Evolutionary conservation across 1,284 basidiomycete species (phyloP), one percentile per base, ranked within the genome.

Genomic region (Rugiboletus extremiorientalis): DNA sequence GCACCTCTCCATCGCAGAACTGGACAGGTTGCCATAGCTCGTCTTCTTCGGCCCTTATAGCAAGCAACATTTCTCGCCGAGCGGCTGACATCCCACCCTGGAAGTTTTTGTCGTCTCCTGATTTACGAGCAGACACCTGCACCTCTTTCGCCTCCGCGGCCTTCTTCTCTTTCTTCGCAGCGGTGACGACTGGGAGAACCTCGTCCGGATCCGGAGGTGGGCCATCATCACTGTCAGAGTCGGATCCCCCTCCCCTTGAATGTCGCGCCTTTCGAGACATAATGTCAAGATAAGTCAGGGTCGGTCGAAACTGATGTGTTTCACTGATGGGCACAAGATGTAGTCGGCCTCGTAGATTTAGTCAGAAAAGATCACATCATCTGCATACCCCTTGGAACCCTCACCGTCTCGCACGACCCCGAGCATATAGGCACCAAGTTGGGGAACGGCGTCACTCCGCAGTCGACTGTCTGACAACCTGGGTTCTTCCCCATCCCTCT

Each of bases 141-240:
- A 92, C 84, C 68, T 92, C 91, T 66, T 80, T 88, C 23, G 82
- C 79, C 56, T 88, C 86, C 14, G 71, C 60, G 0, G 76, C 56
- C 64, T 77, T 82, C 65, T 76, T 81, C 63, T 85, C 86, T 66
- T 84, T 83, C 66, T 87, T 89, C 61, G 83, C 81, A 7, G 72
- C 63, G 10, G 69, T 64, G 20, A 78, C 73, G 9, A 75, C 65
- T 6, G 81, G 79, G 4, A 76, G 72, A 9, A 78, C 79, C 52
- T 91, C 89, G 62, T 91, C 89, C 25, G 89, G 89, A 65, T 92
- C 89, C 40, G 83, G 86, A 37, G 88, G 89, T 30, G 89, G 88
- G 0, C 85, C 89, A 56, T 90, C 87, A 56, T 91, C 89, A 8
- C 85, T 86, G 37, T 91, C 88, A 14, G 85, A 85, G 60, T 88